These are phyloP conservation scores for Trametes gibbosa DNA, from an alignment of 768 basidiomycete species.

Conservation along the genomic window DNA sequence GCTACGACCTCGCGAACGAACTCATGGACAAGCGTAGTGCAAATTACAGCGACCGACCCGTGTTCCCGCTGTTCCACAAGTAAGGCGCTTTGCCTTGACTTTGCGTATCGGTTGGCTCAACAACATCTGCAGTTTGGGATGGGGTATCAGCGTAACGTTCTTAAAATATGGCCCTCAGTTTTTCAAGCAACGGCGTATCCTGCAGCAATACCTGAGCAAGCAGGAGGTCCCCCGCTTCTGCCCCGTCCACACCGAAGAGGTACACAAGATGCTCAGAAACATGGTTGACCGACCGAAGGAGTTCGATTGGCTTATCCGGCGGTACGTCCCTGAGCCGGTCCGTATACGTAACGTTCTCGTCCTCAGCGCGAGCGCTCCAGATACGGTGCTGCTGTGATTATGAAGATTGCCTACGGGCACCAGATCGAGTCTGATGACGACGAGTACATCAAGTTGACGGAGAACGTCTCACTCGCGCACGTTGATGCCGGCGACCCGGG, in stretches of 20 bases:
- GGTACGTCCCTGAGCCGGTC: constrained; percentile 6
- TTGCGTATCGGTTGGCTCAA: not conserved
- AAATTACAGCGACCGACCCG: constrained; percentile 39
- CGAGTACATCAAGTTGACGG: constrained; percentile 17
- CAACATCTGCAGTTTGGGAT: constrained; percentile 13
- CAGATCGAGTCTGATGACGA: constrained; percentile 13
- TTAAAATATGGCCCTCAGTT: constrained; percentile 21
- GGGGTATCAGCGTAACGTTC: constrained; percentile 19
- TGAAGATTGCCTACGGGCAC: constrained; percentile 23
- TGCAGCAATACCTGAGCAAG: constrained; percentile 19
- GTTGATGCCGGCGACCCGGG: constrained; percentile 18
- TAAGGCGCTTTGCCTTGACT: not conserved
- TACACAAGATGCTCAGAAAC: constrained; percentile 15
- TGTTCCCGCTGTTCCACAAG: constrained; percentile 25
- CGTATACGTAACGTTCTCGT: not conserved
- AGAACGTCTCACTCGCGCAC: constrained; percentile 18
- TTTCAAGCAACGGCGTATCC: constrained; percentile 20
- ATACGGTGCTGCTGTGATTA: constrained; percentile 16
- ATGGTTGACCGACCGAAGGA: constrained; percentile 15
- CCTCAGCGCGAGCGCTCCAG: not conserved
- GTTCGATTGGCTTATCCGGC: constrained; percentile 16
- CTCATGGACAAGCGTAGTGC: constrained; percentile 37
- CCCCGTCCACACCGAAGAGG: constrained; percentile 17
- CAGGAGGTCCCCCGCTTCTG: constrained; percentile 15
- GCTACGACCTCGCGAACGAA: constrained; percentile 30